Base-by-base conservation (phyloP, 208 protist genomes). In the Trypanosoma cruzi region DNA sequence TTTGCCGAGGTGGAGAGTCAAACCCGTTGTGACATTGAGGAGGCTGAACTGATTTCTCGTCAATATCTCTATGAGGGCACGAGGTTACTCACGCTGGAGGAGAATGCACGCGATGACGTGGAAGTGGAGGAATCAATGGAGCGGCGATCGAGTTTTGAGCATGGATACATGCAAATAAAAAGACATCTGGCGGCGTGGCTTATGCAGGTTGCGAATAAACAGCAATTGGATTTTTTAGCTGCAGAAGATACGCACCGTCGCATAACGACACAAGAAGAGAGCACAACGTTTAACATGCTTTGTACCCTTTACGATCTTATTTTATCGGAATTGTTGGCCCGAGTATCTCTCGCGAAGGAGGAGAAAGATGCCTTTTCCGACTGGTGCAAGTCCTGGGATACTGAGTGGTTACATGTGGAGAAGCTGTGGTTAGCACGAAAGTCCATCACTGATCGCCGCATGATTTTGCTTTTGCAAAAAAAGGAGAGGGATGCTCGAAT, bases 391-490 rank as follows among this genome's bases (percentile, higher is more conserved):
- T 4, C 4, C 11, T 57, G 61, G 48, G 14, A 10, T 40, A 14
- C 31, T 22, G 20, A 56, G 4, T 44, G 11, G 13, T 4, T 29
- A 55, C 46, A 46, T 20, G n/a, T 66, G 13, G 61, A 66, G 26
- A 55, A 52, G 40, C 44, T 29, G 13, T 66, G 61, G 61, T 26
- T 13, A n/a, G 58, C 48, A 28, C 68, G 68, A 0, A 61, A 63
- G 8, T 49, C 37, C n/a, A 61, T 65, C 44, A 54, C 26, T 18
- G 50, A 40, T 50, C 72, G 72, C 2, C 53, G 63, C 14, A 44
- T 14, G 26, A 26, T 76, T 46, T 36, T 76, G 16, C 37, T 68
- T n/a, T 36, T 76, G 32, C 71, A 76, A 34, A 64, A 59, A 61
- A 24, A 7, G 2, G 69, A 64, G 52, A 16, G 18, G 26, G 46